Evolutionary conservation across 768 basidiomycete species (phyloP), one percentile per base, ranked within the genome.

Genomic region (Tricholoma saponaceum): DNA sequence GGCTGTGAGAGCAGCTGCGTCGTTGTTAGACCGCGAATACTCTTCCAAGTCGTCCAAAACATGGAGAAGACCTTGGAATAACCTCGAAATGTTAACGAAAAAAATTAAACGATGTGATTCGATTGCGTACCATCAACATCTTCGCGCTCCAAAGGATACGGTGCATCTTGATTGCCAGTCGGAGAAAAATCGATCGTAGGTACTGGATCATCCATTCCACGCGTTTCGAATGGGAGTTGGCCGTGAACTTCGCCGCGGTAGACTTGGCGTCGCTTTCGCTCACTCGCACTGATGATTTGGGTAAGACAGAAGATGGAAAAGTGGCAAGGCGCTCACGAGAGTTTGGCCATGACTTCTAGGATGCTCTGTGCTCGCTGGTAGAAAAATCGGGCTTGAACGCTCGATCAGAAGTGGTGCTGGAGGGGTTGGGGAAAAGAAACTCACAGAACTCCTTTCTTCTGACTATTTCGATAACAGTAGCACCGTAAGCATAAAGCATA

Each of bases 401-500:
- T 33, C 52, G 14, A 55, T 50, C 41, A 47, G 33, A 46, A 25
- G 51, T 50, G n/a, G 46, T 44, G n/a, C n/a, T n/a, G n/a, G n/a
- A n/a, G n/a, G n/a, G n/a, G n/a, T n/a, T n/a, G n/a, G n/a, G n/a
- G 23, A 53, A 13, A 41, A 6, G 30, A 55, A 7, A 70, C 86
- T 70, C 59, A 89, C 92, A 79, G 70, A 96, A 97, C 67, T 96
- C 92, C 64, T 92, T 92, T 55, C 96, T 79, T 57, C 96, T 79
- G 2, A 95, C 90, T 28, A 98, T 85, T 71, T 98, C 96, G 16
- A 95, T 81, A 8, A 97, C 81, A 0, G 94, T 93, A 1, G 92
- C 90, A 0, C 91, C 90, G 70, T 98, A 98, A 0, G 92, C 93
- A 66, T 93, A 95, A 0, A 95, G 70, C 84, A 98, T 90, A 55